phyloP scores from a whole-genome alignment of 2,329 filamentous ascomycete species.

The Sphaerulina populicola region DNA sequence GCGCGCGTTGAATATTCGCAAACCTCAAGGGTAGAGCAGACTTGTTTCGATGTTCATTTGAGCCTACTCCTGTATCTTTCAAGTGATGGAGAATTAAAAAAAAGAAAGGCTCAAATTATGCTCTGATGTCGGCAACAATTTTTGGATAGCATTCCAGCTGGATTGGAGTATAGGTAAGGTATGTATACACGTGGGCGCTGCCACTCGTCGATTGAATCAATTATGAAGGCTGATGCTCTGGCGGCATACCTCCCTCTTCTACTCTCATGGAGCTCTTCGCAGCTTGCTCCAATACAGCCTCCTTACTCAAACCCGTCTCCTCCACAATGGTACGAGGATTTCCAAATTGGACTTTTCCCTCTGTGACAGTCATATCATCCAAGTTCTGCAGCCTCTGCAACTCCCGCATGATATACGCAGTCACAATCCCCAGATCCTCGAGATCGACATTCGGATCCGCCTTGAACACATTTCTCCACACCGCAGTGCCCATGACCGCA shows the following conservation, averaged over 20 bases:
- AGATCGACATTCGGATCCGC: conserved; percentile 56
- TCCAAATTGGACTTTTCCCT: conserved; percentile 45
- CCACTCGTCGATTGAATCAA: not conserved
- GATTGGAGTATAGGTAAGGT: too few species aligned
- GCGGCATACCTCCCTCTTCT: conserved; percentile 4
- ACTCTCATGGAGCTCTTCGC: conserved; percentile 8
- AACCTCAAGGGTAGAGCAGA: too few species aligned
- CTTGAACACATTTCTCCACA: conserved; percentile 93
- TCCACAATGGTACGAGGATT: conserved; percentile 37
- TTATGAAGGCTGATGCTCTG: conserved; percentile 5
- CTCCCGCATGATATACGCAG: conserved; percentile 55
- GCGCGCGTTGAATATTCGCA: too few species aligned
- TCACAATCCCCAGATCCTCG: conserved; percentile 52
- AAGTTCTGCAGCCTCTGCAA: conserved; percentile 48
- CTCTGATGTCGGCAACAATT: too few species aligned
- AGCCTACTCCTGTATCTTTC: too few species aligned
- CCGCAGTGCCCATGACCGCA: conserved; percentile 65
- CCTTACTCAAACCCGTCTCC: conserved; percentile 23
- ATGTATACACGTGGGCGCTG: too few species aligned
- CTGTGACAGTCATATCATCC: conserved; percentile 45
- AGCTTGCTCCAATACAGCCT: conserved; percentile 16
- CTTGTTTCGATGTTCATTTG: too few species aligned
- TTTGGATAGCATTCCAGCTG: too few species aligned
- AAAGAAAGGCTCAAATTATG: too few species aligned
- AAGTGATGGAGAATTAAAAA: too few species aligned